These are phyloP conservation scores for Diophrys appendiculata DNA, from an alignment of 73 alveolate species.

Conservation along the genomic window DNA sequence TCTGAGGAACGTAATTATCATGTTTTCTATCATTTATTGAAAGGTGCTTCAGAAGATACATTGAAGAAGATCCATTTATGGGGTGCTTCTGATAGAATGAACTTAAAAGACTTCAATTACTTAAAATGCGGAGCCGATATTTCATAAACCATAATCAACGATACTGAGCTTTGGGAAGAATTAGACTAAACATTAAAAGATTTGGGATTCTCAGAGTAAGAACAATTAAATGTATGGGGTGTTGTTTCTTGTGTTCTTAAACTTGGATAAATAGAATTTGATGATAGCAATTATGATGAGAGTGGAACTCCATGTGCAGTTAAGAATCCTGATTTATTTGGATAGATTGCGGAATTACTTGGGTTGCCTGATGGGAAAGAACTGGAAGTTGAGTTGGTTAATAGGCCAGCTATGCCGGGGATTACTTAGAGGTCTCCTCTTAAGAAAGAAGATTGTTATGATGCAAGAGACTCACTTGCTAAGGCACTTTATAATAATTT, in stretches of 20 bases:
- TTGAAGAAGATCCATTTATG: slow-evolving; percentile 36
- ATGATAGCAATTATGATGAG: slow-evolving; percentile 80
- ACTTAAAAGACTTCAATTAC: slow-evolving; percentile 40
- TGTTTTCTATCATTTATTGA: slow-evolving; percentile 86
- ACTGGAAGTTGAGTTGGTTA: slow-evolving; percentile 69
- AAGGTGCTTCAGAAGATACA: slow-evolving; percentile 62
- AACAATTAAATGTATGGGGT: slow-evolving; percentile 44
- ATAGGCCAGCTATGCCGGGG: slow-evolving; percentile 82
- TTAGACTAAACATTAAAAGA: slow-evolving; percentile 30
- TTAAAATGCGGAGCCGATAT: slow-evolving; percentile 66
- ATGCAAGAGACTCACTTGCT: slow-evolving; percentile 90
- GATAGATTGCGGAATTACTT: slow-evolving; percentile 64
- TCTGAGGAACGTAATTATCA: slow-evolving; percentile 96
- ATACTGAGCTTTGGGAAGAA: slow-evolving; percentile 58
- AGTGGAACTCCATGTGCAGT: slow-evolving; percentile 71
- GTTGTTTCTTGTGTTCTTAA: slow-evolving; percentile 69
- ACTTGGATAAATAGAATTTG: slow-evolving; percentile 87
- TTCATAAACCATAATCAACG: slow-evolving; percentile 55
- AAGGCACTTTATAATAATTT: slow-evolving; percentile 82
- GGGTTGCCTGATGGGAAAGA: slow-evolving; percentile 58
- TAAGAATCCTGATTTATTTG: slow-evolving; percentile 54
- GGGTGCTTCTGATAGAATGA: slow-evolving; percentile 31
- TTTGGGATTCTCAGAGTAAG: slow-evolving; percentile 73
- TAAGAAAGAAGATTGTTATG: slow-evolving; percentile 66
- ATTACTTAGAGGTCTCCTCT: slow-evolving; percentile 76